Evolutionary conservation across 768 basidiomycete genomes (phyloP).

Genomic region (Hygrocybe punicea): DNA sequence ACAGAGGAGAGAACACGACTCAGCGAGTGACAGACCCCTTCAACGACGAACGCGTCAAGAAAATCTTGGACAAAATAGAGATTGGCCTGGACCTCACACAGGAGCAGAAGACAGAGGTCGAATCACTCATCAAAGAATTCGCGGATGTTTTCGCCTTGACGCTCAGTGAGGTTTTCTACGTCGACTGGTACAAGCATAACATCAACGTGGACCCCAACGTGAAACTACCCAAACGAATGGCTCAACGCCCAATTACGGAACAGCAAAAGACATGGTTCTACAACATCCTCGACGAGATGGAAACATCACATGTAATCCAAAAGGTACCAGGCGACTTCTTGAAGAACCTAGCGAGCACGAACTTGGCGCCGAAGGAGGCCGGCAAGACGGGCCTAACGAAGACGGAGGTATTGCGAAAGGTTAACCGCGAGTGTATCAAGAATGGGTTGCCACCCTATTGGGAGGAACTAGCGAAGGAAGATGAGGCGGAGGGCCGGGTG

Average conservation of each 20-base stretch:
- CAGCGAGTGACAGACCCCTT: background rate
- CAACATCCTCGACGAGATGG: background rate
- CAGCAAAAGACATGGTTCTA: background rate
- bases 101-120: background rate
- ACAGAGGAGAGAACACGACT: background rate
- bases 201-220: background rate
- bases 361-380: background rate
- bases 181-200: background rate
- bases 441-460: background rate
- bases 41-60: background rate
- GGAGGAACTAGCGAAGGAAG: background rate
- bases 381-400: background rate
- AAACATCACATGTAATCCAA: background rate
- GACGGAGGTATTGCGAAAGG: background rate
- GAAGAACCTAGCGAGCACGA: background rate
- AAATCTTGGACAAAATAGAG: background rate
- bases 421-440: background rate
- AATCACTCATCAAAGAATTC: background rate
- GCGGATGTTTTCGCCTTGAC: background rate
- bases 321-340: background rate
- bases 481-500: background rate
- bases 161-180: background rate
- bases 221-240: background rate
- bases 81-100: background rate
- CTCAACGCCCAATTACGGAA: background rate